These are phyloP conservation scores for Triadica sebifera DNA, from an alignment of 345 rosid species.

Conservation along the genomic window DNA sequence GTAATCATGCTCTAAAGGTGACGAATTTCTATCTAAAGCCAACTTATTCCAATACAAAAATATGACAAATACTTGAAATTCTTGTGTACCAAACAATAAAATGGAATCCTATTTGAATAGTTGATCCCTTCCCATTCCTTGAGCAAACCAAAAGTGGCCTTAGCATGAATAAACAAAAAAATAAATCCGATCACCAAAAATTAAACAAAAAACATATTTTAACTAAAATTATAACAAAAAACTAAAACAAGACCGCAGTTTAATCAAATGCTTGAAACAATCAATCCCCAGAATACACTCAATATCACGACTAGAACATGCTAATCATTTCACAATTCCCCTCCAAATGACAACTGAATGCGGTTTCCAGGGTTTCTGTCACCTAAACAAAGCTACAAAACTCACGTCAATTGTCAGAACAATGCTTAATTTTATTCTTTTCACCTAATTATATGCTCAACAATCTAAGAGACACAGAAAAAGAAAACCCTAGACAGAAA, in stretches of 20 bases:
- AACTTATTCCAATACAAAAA: not conserved
- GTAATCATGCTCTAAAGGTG: not conserved
- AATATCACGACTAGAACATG: not conserved
- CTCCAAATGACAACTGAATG: not conserved
- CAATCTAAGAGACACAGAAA: not conserved
- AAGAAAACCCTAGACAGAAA: conserved; percentile 1
- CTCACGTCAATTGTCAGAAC: not conserved
- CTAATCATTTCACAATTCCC: not conserved
- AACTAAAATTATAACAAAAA: not conserved
- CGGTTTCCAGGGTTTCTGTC: not conserved
- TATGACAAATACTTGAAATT: not conserved
- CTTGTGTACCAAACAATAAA: not conserved
- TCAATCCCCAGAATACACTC: not conserved
- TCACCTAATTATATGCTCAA: not conserved
- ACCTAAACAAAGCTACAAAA: not conserved
- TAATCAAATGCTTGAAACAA: not conserved
- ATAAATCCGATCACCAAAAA: not conserved
- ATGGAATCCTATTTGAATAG: not conserved
- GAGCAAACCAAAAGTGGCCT: not conserved
- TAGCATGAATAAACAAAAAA: not conserved
- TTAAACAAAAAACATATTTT: not conserved
- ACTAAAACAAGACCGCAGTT: not conserved
- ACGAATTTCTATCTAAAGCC: not conserved
- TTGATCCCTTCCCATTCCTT: not conserved
- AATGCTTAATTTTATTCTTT: not conserved